A percentile compares a stretch with the other conserved stretches of the same genome.
Conservation (phyloP, 129 eudicot genomes). For the sunflower (Helianthus annuus) region DNA sequence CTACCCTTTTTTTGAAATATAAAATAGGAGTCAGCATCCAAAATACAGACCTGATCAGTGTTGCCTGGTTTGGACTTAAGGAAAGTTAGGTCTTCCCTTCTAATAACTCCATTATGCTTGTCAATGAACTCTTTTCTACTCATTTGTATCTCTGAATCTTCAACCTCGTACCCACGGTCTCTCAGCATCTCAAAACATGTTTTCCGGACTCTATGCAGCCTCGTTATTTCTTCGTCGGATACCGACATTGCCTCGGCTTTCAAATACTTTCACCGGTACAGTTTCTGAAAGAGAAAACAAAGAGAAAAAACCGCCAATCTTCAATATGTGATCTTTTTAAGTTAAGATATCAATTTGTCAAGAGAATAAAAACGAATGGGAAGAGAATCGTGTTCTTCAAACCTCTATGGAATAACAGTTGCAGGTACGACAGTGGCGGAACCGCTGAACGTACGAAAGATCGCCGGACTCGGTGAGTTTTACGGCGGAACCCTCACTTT, state of each 20-base stretch:
- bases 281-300: no score
- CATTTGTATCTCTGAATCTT: conserved; percentile 64
- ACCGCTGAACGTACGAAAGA: conserved; percentile 9
- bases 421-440: neutral
- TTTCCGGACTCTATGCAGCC: conserved; percentile 48
- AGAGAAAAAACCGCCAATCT: no score
- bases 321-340: no score
- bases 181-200: conserved; percentile 74
- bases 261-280: neutral
- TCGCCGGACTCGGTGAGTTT: conserved; percentile 1
- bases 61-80: conserved; percentile 45
- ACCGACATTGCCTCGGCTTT: conserved; percentile 24
- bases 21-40: neutral
- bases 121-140: conserved; percentile 51
- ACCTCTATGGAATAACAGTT: conserved; percentile 4
- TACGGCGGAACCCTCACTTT: conserved; percentile 28
- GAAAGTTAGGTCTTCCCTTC: conserved; percentile 69
- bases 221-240: conserved; percentile 33
- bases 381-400: neutral
- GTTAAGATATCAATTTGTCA: neutral
- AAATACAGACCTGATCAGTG: conserved; percentile 23
- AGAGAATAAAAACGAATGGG: neutral
- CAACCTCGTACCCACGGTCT: conserved; percentile 69
- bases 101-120: conserved; percentile 58
- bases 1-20: no score